These are phyloP conservation scores for Tolypocladium guangdongense DNA, from an alignment of 2,329 filamentous ascomycete genomes.

Conservation along the genomic window DNA sequence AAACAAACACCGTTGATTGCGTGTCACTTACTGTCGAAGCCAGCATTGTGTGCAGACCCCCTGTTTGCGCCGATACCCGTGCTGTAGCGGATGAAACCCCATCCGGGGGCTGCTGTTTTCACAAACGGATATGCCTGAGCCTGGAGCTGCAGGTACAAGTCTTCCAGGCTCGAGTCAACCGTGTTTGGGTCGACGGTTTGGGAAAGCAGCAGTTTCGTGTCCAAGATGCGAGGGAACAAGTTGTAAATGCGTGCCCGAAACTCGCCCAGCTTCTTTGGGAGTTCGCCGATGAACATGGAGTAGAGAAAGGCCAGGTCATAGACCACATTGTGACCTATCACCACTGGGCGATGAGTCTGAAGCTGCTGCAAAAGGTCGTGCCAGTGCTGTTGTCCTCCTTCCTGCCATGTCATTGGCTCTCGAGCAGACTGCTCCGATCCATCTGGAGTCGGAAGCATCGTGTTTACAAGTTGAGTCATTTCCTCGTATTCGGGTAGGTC, in stretches of 20 bases:
- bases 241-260: slow-evolving; percentile 40
- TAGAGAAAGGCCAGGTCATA: slow-evolving; percentile 55
- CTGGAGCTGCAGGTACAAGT: neutral
- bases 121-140: slow-evolving; percentile 1
- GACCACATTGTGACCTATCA: slow-evolving; percentile 57
- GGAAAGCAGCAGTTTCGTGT: slow-evolving; percentile 27
- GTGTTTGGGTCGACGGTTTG: neutral
- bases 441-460: neutral
- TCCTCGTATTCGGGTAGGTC: neutral
- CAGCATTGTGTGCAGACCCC: slow-evolving; percentile 40
- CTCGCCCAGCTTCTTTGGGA: slow-evolving; percentile 41
- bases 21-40: slow-evolving; percentile 40
- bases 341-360: neutral
- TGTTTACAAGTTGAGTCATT: neutral
- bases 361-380: neutral
- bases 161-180: slow-evolving; percentile 16
- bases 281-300: slow-evolving; percentile 45
- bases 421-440: neutral
- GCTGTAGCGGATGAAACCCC: neutral
- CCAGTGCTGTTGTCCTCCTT: too few species aligned
- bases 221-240: slow-evolving; percentile 37
- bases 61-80: slow-evolving; percentile 5
- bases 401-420: neutral
- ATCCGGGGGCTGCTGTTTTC: neutral
- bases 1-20: too few species aligned